These are phyloP conservation scores for Ascomycota sp. DNA, from an alignment of 2,329 filamentous ascomycete species.

Conservation along the genomic window DNA sequence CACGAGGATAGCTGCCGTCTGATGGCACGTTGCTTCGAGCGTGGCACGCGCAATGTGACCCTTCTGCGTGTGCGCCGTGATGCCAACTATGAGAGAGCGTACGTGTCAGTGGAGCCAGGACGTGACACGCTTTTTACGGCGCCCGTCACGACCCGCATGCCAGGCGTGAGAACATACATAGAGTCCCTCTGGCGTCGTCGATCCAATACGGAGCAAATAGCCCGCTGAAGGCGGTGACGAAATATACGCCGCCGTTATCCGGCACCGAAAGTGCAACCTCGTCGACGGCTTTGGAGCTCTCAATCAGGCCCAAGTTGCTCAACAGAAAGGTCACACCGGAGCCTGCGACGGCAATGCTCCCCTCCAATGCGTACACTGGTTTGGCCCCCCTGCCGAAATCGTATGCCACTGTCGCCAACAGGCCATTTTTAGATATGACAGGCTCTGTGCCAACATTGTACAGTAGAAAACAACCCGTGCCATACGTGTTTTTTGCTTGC, in stretches of 20 bases:
- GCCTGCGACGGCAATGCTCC: constrained; percentile 62
- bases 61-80: constrained; percentile 65
- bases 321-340: constrained; percentile 55
- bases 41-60: constrained; percentile 78
- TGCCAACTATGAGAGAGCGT: constrained; percentile 31
- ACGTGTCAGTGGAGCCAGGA: too few relatives aligned
- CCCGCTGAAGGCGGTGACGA: constrained; percentile 79
- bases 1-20: constrained; percentile 76
- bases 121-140: too few relatives aligned
- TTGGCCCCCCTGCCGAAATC: constrained; percentile 37
- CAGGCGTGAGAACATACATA: constrained; percentile 29
- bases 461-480: constrained; percentile 71
- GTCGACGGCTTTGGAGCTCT: constrained; percentile 25
- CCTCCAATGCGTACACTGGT: constrained; percentile 62
- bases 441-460: constrained; percentile 75
- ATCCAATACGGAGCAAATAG: constrained; percentile 91
- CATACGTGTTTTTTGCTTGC: constrained; percentile 76
- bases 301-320: constrained; percentile 39
- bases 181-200: constrained; percentile 71
- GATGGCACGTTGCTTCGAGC: constrained; percentile 76
- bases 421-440: constrained; percentile 61
- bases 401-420: constrained; percentile 73
- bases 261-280: constrained; percentile 27
- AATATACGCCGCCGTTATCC: constrained; percentile 64
- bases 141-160: too few relatives aligned